Conservation (phyloP, 495 filamentous ascomycete species). For the Lophiotrema nucula region DNA sequence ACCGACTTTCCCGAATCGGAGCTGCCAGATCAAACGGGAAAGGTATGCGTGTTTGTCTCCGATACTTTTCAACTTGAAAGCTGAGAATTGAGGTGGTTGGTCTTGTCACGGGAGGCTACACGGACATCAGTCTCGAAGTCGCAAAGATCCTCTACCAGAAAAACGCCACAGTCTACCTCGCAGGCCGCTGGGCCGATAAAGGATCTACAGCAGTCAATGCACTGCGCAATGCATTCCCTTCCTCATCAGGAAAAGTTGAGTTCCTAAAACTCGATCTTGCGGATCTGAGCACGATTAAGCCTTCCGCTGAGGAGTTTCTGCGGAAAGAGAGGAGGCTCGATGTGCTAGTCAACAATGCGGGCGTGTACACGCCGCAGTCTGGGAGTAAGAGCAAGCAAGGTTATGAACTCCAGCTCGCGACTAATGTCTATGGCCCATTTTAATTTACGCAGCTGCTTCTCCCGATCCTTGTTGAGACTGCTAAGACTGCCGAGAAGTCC, state of each 20-base stretch:
- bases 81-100: constrained; percentile 8
- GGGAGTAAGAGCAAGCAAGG: constrained; percentile 42
- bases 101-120: constrained; percentile 35
- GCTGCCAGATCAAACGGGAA: constrained; percentile 12
- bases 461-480: constrained; percentile 47
- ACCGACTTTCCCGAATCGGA: constrained; percentile 18
- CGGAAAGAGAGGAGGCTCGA: constrained; percentile 46
- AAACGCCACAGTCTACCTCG: constrained; percentile 46
- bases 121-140: constrained; percentile 44
- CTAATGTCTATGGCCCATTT: constrained; percentile 52
- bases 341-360: constrained; percentile 53
- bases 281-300: constrained; percentile 49
- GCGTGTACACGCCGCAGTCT: constrained; percentile 45
- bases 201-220: constrained; percentile 42
- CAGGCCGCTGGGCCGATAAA: constrained; percentile 39
- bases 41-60: not conserved
- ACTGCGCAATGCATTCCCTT: constrained; percentile 27
- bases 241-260: constrained; percentile 40
- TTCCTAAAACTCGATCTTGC: constrained; percentile 48
- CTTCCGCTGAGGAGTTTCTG: constrained; percentile 45
- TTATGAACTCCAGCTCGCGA: constrained; percentile 49
- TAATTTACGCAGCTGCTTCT: constrained; percentile 49
- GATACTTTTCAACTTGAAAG: not conserved
- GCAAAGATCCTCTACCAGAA: constrained; percentile 44
- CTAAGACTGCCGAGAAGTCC: constrained; percentile 22